Base-by-base conservation (phyloP, 179 eudicot species). In the Spinacia oleracea region DNA sequence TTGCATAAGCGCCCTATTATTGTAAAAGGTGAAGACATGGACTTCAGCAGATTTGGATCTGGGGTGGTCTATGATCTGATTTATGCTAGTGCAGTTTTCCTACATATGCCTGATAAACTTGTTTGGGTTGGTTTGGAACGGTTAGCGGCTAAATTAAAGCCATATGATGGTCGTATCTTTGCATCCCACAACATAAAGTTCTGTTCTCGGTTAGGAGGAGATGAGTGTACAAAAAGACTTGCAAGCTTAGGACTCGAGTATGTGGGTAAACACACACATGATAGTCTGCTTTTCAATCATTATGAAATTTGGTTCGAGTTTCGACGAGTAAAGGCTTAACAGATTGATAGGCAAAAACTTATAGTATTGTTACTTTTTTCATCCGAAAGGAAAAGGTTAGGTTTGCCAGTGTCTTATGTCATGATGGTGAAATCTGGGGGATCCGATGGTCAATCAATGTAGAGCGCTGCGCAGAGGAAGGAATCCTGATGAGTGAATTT, bases 291-390 rank as follows among this genome's bases (percentile, higher is more conserved):
- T 53, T 96, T 93, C 83, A 93, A 93, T 82, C 99, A 96, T 75
- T 96, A 90, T 76, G 99, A 96, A 84, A 92, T 93, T 77, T 96
- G 99, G 99, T 92, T 91, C 18, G 97, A 87, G 86, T 96, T 96
- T 81, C 87, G 94, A 71, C 85, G 98, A 66, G 73, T 75, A 21
- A 92, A 84, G 81, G 87, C 77, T 45, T 87, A 80, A 78, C 25
- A 32, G 42, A 66, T 53, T 12, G 43, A 31, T 31, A 15, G 71
- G 72, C 21, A 14, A 35, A 66, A 71, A 15, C 3, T 67, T 56
- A 3, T 20, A 55, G n/a, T 4, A n/a, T 53, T 34, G 20, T 27
- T 25, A 60, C 12, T 23, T 46, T 70, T 27, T 73, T 7, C 56
- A 79, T 50, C 45, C n/a, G 38, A 45, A 11, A 48, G 69, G 60